phyloP scores from a whole-genome alignment of 1,284 basidiomycete species.

The Marasmius fiardii region DNA sequence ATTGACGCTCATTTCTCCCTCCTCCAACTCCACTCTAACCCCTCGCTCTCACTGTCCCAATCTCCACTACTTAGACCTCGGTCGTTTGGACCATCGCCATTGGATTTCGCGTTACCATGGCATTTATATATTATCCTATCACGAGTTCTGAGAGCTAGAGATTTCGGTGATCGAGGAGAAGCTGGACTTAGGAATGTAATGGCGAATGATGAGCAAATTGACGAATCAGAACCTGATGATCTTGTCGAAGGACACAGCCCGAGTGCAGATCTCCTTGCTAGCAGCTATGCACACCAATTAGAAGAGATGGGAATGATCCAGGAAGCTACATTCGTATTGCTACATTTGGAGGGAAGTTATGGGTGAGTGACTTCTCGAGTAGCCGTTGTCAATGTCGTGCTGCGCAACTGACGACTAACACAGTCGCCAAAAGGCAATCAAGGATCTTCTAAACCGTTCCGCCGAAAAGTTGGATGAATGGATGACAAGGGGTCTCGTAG shows the following conservation, averaged over 20 bases:
- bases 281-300: conserved; percentile 85
- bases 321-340: conserved; percentile 85
- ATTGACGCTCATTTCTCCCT: conserved; percentile 81
- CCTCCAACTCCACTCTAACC: conserved; percentile 76
- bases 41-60: conserved; percentile 59
- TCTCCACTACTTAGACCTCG: conserved; percentile 51
- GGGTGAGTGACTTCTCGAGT: conserved; percentile 53
- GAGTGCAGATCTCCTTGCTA: conserved; percentile 80
- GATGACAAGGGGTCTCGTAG: conserved; percentile 68
- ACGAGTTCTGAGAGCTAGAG: conserved; percentile 76
- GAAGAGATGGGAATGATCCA: conserved; percentile 81
- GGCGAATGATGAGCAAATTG: conserved; percentile 22
- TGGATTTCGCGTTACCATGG: conserved; percentile 88
- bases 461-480: conserved; percentile 69
- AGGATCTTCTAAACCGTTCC: conserved; percentile 77
- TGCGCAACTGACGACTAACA: not conserved
- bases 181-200: conserved; percentile 29
- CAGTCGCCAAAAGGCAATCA: conserved; percentile 79
- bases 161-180: conserved; percentile 79
- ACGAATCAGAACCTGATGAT: conserved; percentile 42
- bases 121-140: conserved; percentile 90
- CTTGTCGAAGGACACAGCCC: conserved; percentile 69
- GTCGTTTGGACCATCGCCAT: conserved; percentile 73
- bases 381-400: conserved; percentile 5
- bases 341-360: conserved; percentile 80